A percentile compares a stretch with the other conserved stretches of the same genome.
Evolutionary conservation across 2,329 filamentous ascomycete genomes (phyloP).

Genomic region (Fusarium acutatum): DNA sequence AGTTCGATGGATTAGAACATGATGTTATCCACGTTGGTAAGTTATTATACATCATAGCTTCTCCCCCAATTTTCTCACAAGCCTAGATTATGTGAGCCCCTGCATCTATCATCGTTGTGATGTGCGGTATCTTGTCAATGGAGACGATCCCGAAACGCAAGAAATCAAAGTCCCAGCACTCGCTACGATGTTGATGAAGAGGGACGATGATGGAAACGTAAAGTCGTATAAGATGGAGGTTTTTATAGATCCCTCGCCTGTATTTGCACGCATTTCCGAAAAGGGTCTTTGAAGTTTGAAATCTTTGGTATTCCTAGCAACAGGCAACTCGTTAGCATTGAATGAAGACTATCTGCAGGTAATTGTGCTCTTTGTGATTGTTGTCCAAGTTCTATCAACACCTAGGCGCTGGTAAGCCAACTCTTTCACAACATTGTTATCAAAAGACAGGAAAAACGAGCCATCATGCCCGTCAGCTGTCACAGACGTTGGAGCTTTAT

Average conservation of each 20-base stretch:
- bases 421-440: neutral
- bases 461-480: neutral
- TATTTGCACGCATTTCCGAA: neutral
- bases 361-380: neutral
- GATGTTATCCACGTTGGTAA: neutral
- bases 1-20: neutral
- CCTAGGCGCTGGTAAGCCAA: constrained; percentile 24
- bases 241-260: neutral
- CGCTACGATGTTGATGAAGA: neutral
- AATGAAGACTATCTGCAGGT: neutral
- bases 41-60: no score
- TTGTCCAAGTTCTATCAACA: constrained; percentile 23
- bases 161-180: neutral
- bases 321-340: neutral
- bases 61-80: neutral
- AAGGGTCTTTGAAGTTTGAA: neutral
- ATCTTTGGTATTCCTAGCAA: neutral
- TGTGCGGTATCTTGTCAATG: constrained; percentile 4
- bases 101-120: constrained; percentile 4
- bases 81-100: neutral
- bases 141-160: neutral
- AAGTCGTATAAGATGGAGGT: neutral
- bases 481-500: neutral
- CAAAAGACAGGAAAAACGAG: constrained; percentile 9
- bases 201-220: neutral